Conservation (phyloP, 1,284 basidiomycete genomes). For the Heliocybe sulcata region DNA sequence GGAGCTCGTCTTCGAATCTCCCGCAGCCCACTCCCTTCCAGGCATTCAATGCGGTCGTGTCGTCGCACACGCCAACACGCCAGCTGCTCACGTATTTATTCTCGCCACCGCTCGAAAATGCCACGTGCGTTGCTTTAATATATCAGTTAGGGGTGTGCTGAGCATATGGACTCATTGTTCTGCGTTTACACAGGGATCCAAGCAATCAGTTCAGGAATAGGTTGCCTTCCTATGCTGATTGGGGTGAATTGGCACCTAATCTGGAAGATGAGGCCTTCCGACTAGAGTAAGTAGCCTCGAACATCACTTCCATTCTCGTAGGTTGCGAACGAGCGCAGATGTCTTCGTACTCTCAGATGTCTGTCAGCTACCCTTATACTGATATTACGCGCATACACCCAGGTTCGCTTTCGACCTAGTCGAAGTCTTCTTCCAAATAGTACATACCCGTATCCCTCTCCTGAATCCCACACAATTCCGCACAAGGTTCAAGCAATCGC, state of each 20-base stretch:
- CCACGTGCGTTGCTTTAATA: slow-evolving; percentile 33
- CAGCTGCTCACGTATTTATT: slow-evolving; percentile 66
- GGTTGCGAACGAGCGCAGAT: background rate
- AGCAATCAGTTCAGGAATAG: slow-evolving; percentile 13
- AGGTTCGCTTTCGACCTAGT: slow-evolving; percentile 85
- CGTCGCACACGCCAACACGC: slow-evolving; percentile 40
- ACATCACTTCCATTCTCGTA: slow-evolving; percentile 7
- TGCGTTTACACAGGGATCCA: slow-evolving; percentile 7
- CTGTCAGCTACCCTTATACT: too few relatives aligned
- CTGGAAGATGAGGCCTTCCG: slow-evolving; percentile 66
- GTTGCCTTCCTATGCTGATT: slow-evolving; percentile 45
- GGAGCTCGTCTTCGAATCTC: slow-evolving; percentile 16
- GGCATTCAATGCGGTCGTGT: slow-evolving; percentile 33
- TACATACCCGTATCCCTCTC: slow-evolving; percentile 76
- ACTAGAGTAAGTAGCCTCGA: slow-evolving; percentile 56
- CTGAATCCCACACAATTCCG: slow-evolving; percentile 76
- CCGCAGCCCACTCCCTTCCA: slow-evolving; percentile 27
- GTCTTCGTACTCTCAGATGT: background rate
- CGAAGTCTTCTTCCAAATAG: slow-evolving; percentile 86
- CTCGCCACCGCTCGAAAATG: slow-evolving; percentile 54
- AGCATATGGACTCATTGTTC: slow-evolving; percentile 4
- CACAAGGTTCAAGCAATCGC: slow-evolving; percentile 42
- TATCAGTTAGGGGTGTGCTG: background rate
- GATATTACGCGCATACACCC: slow-evolving; percentile 7
- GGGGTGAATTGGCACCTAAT: slow-evolving; percentile 65